Evolutionary conservation across 208 protist genomes (phyloP).

Genomic region (Angomonas deanei): DNA sequence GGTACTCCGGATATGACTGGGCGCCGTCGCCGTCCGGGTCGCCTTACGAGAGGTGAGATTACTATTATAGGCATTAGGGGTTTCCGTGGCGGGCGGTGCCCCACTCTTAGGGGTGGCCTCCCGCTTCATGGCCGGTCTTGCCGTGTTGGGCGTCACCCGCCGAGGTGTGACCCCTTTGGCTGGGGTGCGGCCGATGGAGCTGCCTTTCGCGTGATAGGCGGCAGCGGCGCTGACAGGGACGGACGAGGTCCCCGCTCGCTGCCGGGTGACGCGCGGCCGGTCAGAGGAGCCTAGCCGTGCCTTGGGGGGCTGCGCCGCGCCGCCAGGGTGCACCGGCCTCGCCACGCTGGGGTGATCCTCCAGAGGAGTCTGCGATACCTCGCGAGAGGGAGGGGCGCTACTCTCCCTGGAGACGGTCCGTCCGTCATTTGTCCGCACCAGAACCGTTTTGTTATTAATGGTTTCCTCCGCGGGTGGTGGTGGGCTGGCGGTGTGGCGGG

Average conservation of each 20-base stretch:
- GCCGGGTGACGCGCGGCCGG: neutral
- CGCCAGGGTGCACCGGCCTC: neutral
- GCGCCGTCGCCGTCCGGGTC: neutral
- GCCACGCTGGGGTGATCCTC: neutral
- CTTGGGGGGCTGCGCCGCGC: neutral
- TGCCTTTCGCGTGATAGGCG: slow-evolving; percentile 6
- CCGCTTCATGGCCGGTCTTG: neutral
- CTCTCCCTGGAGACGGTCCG: neutral
- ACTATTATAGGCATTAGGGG: neutral
- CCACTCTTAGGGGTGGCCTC: neutral
- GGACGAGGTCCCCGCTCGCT: neutral
- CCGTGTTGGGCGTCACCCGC: neutral
- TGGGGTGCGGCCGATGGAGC: neutral
- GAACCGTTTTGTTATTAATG: too few relatives aligned
- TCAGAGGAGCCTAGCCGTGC: neutral
- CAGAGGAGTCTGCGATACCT: neutral
- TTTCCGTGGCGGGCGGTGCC: neutral
- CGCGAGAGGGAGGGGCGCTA: neutral
- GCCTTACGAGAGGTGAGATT: neutral
- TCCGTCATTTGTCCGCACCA: too few relatives aligned
- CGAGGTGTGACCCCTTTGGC: neutral
- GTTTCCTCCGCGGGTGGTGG: neutral
- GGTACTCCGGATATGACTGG: neutral
- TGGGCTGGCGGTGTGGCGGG: neutral
- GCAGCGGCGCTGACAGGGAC: slow-evolving; percentile 1